Base-by-base conservation (phyloP, 108 stramenopile genomes). In the Epithemia pelagica region DNA sequence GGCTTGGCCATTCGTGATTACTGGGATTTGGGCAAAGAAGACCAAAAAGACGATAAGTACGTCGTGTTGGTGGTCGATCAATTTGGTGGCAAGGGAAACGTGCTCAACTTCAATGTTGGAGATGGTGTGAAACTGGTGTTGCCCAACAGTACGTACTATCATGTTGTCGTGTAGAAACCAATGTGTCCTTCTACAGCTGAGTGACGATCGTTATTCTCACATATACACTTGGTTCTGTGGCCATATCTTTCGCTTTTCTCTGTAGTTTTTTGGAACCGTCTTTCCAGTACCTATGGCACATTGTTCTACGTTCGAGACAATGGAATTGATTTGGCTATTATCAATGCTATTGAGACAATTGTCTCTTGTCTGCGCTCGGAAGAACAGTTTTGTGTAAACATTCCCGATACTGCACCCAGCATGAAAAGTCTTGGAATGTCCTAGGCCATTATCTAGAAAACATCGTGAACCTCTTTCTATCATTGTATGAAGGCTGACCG, bases 11-110 rank as follows among this genome's bases (percentile, higher is more conserved):
- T 79, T 66, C 74, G 85, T 29, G 91, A 92, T 68, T 92, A 92
- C 62, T 92, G 91, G 91, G 80, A 81, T 72, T 66, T 92, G n/a
- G 91, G 88, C 10, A 92, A 89, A 67, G 91, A 92, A 68, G 88
- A 80, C 61, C 83, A 86, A 65, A 91, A 91, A 66, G 91, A 92
- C 65, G 91, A 92, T 77, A 92, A 92, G 62, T 92, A 90, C 72
- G 69, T 92, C 27, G 87, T 92, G 1, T 72, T 92, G 32, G 85
- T 92, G 19, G 91, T 88, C 15, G 91, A 92, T 75, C 79, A 92
- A 68, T 92, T 92, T 69, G 88, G 91, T 28, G 91, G 91, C 21
- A 55, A 27, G 62, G 77, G 91, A 15, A 93, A 93, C 67, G 83
- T 87, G 19, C 68, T 93, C 56, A 93, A 93, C 73, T 93, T 93